A percentile compares a stretch with the other conserved stretches of the same genome.
These are phyloP conservation scores for Micromonas commoda DNA, from an alignment of 139 green algal genomes.

Conservation along the genomic window DNA sequence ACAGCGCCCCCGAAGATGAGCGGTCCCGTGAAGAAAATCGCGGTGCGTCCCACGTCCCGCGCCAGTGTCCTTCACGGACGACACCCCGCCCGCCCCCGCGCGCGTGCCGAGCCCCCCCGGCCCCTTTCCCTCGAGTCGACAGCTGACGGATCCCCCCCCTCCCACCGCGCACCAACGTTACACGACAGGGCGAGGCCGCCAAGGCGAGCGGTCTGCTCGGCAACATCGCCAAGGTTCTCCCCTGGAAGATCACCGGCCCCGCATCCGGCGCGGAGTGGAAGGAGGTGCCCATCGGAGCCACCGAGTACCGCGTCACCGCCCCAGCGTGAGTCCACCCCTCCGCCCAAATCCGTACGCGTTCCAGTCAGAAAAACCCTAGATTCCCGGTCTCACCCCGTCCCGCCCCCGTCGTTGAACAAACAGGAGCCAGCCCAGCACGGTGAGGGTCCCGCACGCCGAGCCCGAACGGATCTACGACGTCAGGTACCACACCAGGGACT, in stretches of 20 bases:
- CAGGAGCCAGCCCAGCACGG: background rate
- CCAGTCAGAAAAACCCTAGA: background rate
- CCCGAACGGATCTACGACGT: background rate
- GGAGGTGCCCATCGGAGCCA: background rate
- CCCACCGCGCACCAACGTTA: background rate
- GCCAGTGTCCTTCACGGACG: background rate
- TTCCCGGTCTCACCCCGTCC: background rate
- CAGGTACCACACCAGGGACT: background rate
- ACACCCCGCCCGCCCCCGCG: too few species aligned
- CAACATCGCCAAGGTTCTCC: background rate
- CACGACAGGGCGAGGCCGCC: background rate
- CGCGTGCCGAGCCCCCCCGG: too few species aligned
- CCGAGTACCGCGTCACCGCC: background rate
- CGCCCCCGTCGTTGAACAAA: background rate
- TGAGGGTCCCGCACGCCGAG: background rate
- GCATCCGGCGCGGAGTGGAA: slow-evolving; percentile 1
- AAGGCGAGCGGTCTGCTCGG: background rate
- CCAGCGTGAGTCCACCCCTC: background rate
- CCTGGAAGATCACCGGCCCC: slow-evolving; percentile 9
- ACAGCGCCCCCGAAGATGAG: background rate
- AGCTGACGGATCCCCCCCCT: background rate
- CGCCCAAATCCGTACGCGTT: background rate
- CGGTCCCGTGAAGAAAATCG: background rate
- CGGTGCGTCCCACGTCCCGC: background rate
- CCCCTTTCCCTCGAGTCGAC: too few species aligned